Evolutionary conservation across 176 grass and related monocot genomes (phyloP).

Genomic region (Calamus simplicifolius): DNA sequence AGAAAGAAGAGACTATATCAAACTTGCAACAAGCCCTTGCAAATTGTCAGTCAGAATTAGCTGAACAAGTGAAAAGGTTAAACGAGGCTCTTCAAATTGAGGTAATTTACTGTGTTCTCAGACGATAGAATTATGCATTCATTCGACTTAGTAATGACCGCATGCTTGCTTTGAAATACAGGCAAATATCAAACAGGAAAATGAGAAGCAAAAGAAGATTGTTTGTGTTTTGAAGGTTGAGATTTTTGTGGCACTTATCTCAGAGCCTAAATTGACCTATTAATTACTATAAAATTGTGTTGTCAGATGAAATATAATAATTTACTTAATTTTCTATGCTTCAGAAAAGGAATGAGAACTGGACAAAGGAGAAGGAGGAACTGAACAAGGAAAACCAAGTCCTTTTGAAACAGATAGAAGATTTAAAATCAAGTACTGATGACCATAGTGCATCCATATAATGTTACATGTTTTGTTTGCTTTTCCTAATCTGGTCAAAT

Average conservation of each 20-base stretch:
- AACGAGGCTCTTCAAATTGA: conserved; percentile 55
- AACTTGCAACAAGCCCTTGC: conserved; percentile 71
- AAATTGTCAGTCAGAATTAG: conserved; percentile 56
- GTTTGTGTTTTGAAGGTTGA: conserved; percentile 35
- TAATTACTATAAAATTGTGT: too few relatives aligned
- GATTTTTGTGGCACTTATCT: neutral
- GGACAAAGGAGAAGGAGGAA: conserved; percentile 36
- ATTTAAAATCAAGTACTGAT: conserved; percentile 79
- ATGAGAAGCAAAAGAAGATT: conserved; percentile 44
- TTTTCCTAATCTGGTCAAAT: conserved; percentile 27
- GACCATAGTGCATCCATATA: neutral
- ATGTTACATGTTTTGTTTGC: conserved; percentile 6
- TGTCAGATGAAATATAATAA: neutral
- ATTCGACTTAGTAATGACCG: conserved; percentile 4
- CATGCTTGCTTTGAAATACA: conserved; percentile 18
- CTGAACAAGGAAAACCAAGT: conserved; percentile 52
- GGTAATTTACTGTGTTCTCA: conserved; percentile 33
- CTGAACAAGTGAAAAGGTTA: conserved; percentile 60
- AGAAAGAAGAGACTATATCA: conserved; percentile 52
- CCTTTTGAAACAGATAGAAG: conserved; percentile 80
- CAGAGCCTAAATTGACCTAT: too few relatives aligned
- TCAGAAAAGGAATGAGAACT: conserved; percentile 53
- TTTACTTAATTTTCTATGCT: neutral
- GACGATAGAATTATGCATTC: conserved; percentile 1
- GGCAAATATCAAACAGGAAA: conserved; percentile 57